phyloP scores from a whole-genome alignment of 495 filamentous ascomycete species.

The Neurospora sp. region DNA sequence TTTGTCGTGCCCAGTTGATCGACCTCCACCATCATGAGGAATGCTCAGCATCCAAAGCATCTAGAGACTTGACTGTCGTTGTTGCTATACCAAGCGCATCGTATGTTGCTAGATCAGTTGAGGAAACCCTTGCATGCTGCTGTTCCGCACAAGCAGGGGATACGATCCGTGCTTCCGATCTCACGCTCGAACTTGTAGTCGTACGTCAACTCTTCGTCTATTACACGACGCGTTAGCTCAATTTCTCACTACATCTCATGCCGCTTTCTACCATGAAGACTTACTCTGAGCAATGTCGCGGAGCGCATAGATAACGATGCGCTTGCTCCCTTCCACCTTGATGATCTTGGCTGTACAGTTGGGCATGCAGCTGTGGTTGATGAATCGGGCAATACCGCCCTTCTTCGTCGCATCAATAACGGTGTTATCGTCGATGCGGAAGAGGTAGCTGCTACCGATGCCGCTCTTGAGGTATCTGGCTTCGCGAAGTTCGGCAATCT shows the following conservation, averaged over 20 bases:
- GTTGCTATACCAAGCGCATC: not conserved
- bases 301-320: slow-evolving; percentile 97
- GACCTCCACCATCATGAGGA: not conserved
- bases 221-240: slow-evolving; percentile 34
- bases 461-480: slow-evolving; percentile 86
- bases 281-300: slow-evolving; percentile 89
- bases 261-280: slow-evolving; percentile 24
- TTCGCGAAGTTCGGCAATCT: slow-evolving; percentile 92
- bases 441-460: slow-evolving; percentile 94
- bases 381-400: slow-evolving; percentile 95
- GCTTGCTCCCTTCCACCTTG: slow-evolving; percentile 96
- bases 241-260: not conserved
- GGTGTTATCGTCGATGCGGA: slow-evolving; percentile 94
- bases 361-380: slow-evolving; percentile 96
- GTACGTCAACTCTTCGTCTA: slow-evolving; percentile 97
- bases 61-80: not conserved
- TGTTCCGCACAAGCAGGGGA: slow-evolving; percentile 93
- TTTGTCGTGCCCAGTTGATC: not conserved
- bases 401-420: slow-evolving; percentile 98
- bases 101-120: slow-evolving; percentile 49
- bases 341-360: slow-evolving; percentile 99
- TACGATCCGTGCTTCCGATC: slow-evolving; percentile 85
- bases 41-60: not conserved
- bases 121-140: slow-evolving; percentile 96
- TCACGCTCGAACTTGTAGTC: slow-evolving; percentile 99